Evolutionary conservation across 176 grass and related monocot species (phyloP).

Genomic region (Aegilops sharonensis): DNA sequence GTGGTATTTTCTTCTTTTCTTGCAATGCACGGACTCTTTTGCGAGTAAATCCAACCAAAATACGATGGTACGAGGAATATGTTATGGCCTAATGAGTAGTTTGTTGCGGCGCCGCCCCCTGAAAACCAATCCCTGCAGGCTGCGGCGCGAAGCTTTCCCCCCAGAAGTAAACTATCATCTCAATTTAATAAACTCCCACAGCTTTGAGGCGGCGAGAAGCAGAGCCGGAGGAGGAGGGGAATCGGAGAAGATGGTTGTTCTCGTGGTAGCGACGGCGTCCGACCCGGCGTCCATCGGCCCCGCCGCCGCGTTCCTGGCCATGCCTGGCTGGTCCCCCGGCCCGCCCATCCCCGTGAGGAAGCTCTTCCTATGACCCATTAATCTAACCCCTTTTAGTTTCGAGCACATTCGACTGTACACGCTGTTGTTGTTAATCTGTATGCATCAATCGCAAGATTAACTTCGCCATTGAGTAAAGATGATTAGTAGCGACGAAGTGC

Average conservation of each 20-base stretch:
- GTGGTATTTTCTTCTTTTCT: too few relatives aligned
- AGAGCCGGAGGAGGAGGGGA: background rate
- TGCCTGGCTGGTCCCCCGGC: constrained; percentile 70
- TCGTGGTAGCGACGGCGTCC: constrained; percentile 67
- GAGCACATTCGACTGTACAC: background rate
- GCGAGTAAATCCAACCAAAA: too few relatives aligned
- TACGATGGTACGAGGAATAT: too few relatives aligned
- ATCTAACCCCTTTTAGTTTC: background rate
- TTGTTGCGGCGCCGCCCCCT: too few relatives aligned
- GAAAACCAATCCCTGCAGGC: too few relatives aligned
- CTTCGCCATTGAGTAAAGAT: background rate
- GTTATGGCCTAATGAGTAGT: too few relatives aligned
- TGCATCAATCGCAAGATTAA: background rate
- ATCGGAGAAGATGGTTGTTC: constrained; percentile 46
- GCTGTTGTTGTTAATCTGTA: background rate
- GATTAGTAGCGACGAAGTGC: background rate
- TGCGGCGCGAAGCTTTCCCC: too few relatives aligned
- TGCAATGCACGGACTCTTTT: too few relatives aligned
- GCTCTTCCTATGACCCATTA: background rate
- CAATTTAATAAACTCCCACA: background rate
- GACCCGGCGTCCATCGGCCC: constrained; percentile 76
- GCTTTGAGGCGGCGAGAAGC: background rate
- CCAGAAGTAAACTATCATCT: too few relatives aligned
- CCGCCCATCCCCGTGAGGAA: constrained; percentile 47
- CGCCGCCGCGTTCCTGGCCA: constrained; percentile 69